A percentile compares a stretch with the other conserved stretches of the same genome.
Conservation (phyloP, 2,329 filamentous ascomycete genomes). For the Sclerotinia sclerotiorum region DNA sequence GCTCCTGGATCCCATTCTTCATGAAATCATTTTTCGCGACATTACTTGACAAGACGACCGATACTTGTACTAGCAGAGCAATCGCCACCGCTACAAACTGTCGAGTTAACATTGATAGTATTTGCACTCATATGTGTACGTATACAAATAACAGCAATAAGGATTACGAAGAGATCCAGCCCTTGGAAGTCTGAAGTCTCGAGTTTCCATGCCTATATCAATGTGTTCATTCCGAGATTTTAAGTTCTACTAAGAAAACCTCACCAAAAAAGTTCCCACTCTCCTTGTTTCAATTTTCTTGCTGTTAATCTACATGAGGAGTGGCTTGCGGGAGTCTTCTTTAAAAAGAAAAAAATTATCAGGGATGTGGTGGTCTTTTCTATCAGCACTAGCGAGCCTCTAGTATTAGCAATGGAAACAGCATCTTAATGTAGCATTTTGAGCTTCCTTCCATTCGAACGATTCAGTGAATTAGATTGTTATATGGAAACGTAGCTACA, state of each 20-base stretch:
- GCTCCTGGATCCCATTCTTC: background rate
- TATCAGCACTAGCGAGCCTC: background rate
- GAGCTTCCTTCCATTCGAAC: background rate
- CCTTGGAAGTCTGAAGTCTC: background rate
- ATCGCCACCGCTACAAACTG: constrained; percentile 18
- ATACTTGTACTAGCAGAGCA: constrained; percentile 21
- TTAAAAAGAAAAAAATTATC: background rate
- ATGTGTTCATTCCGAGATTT: constrained; percentile 1
- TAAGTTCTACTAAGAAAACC: background rate
- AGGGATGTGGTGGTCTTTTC: background rate
- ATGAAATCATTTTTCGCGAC: background rate
- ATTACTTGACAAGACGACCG: background rate
- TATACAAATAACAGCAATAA: constrained; percentile 6
- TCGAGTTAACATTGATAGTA: constrained; percentile 15
- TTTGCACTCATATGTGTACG: constrained; percentile 10
- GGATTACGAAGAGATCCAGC: constrained; percentile 15
- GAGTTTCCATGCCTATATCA: background rate
- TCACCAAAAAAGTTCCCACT: background rate
- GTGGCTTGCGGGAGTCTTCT: background rate
- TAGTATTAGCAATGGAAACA: background rate
- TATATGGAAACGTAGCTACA: background rate
- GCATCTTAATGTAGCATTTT: background rate
- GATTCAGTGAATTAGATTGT: background rate
- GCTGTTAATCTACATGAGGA: constrained; percentile 1
- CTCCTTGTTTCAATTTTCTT: constrained; percentile 6